A percentile compares a stretch with the other conserved stretches of the same genome.
These are phyloP conservation scores for Salix koriyanagi DNA, from an alignment of 345 rosid species.

Conservation along the genomic window DNA sequence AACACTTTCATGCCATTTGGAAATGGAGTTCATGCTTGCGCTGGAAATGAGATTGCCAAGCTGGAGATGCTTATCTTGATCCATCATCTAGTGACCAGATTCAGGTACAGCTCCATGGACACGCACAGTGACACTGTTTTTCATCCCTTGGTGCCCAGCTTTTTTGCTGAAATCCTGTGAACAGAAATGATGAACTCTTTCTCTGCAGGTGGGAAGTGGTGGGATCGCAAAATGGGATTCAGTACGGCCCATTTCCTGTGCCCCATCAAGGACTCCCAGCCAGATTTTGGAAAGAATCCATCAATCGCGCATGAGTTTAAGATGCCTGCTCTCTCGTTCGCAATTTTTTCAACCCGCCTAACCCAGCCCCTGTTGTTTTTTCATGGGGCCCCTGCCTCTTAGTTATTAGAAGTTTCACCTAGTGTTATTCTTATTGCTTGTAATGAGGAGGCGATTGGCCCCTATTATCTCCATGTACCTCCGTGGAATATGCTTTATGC, in stretches of 20 bases:
- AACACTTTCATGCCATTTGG: constrained; percentile 93
- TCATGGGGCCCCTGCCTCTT: constrained; percentile 9
- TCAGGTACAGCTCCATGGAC: constrained; percentile 41
- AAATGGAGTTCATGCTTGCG: constrained; percentile 85
- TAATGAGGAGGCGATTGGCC: background rate
- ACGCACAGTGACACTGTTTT: background rate
- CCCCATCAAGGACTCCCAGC: constrained; percentile 73
- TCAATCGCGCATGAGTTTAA: constrained; percentile 1
- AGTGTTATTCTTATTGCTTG: background rate
- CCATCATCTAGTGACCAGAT: constrained; percentile 67
- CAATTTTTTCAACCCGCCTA: background rate
- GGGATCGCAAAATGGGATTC: constrained; percentile 57
- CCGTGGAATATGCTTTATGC: background rate
- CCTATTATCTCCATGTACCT: background rate
- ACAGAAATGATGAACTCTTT: background rate
- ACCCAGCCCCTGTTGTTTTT: constrained; percentile 3
- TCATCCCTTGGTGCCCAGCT: background rate
- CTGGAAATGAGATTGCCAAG: constrained; percentile 93
- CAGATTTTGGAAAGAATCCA: constrained; percentile 49
- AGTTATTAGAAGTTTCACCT: background rate
- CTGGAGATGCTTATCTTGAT: constrained; percentile 68
- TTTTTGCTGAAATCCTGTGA: background rate
- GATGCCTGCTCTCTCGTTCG: background rate
- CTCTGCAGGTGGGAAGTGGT: constrained; percentile 73
- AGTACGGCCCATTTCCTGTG: constrained; percentile 83